Percentiles rank a stretch among this genome's conserved stretches.
These are phyloP conservation scores for Stachybotrys echinatus DNA, from an alignment of 2,329 filamentous ascomycete species.

Conservation along the genomic window DNA sequence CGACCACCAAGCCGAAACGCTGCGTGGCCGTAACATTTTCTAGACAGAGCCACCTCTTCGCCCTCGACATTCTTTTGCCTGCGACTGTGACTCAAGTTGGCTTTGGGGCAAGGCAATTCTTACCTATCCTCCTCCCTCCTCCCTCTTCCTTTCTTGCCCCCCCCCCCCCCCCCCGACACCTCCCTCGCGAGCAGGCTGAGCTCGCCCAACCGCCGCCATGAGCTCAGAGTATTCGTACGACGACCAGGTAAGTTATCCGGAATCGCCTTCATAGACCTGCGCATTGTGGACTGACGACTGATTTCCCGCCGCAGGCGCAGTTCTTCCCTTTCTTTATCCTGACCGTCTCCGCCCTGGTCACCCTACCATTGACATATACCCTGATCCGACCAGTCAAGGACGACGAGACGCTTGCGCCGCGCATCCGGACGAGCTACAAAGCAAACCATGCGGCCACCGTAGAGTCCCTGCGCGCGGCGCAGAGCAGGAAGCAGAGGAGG, in stretches of 20 bases:
- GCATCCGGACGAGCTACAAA: slow-evolving; percentile 76
- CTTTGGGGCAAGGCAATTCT: slow-evolving; percentile 1
- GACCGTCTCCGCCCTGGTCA: slow-evolving; percentile 81
- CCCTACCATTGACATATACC: slow-evolving; percentile 83
- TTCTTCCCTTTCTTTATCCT: slow-evolving; percentile 99
- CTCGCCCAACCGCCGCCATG: slow-evolving; percentile 52
- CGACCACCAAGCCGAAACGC: slow-evolving; percentile 14
- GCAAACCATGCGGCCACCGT: slow-evolving; percentile 81
- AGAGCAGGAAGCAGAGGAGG: slow-evolving; percentile 84
- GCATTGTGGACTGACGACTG: neutral
- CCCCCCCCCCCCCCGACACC: neutral
- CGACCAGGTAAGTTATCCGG: slow-evolving; percentile 59
- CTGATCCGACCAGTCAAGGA: slow-evolving; percentile 74
- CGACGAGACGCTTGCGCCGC: slow-evolving; percentile 72
- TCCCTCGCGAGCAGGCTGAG: slow-evolving; percentile 23
- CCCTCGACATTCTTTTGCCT: neutral
- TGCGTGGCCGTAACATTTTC: slow-evolving; percentile 24
- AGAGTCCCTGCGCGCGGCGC: slow-evolving; percentile 73
- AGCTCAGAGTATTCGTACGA: slow-evolving; percentile 98
- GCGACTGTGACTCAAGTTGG: neutral
- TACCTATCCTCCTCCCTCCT: slow-evolving; percentile 6
- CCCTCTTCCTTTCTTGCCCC: slow-evolving; percentile 8
- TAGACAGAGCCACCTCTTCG: slow-evolving; percentile 10
- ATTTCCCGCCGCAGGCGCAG: slow-evolving; percentile 54
- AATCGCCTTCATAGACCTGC: neutral